phyloP scores from a whole-genome alignment of 257 asterid species.

The Solanum ahanhuiri region DNA sequence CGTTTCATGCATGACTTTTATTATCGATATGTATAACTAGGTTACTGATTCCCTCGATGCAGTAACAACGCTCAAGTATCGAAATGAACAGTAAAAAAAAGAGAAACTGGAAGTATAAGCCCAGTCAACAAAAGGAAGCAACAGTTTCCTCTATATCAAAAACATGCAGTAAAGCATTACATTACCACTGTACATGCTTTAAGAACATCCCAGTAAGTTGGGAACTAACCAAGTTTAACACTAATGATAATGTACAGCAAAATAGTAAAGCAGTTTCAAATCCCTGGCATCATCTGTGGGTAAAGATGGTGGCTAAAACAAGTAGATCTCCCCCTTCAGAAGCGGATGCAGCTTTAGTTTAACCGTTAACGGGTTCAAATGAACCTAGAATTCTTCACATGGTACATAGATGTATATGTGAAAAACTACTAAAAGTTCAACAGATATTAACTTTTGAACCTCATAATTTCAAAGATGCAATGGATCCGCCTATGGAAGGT shows the following conservation, averaged over 20 bases:
- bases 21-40: not conserved
- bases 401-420: not conserved
- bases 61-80: not conserved
- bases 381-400: not conserved
- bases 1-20: not conserved
- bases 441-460: not conserved
- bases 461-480: not conserved
- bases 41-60: not conserved
- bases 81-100: too few relatives aligned
- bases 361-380: not conserved
- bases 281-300: not conserved
- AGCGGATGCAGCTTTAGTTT: not conserved
- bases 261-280: not conserved
- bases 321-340: not conserved
- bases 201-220: not conserved
- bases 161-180: not conserved
- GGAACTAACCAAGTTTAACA: not conserved
- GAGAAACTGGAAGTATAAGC: not conserved
- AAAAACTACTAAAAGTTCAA: not conserved
- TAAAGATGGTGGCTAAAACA: not conserved
- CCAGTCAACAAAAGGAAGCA: not conserved
- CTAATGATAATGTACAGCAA: not conserved
- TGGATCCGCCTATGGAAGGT: not conserved
- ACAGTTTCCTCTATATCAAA: not conserved
- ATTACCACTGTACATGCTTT: not conserved